Base-by-base conservation (phyloP, 495 filamentous ascomycete species). In the Podospora fimiseda region DNA sequence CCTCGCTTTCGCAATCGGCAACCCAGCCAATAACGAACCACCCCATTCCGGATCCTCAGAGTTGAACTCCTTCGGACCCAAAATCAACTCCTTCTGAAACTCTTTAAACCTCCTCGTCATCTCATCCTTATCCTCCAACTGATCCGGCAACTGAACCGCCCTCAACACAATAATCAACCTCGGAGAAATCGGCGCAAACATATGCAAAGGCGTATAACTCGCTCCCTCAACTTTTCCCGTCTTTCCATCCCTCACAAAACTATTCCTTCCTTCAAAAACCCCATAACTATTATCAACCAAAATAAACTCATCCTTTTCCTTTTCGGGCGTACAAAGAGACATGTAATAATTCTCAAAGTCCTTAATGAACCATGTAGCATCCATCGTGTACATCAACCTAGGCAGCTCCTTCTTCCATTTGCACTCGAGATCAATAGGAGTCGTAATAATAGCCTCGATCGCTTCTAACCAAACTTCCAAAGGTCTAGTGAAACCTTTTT, bases 401-500 rank as follows among this genome's bases (percentile, higher is more conserved):
- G 13, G 9, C 1, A 81, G 41, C 9, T 62, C 50, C 13, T 43
- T 9, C 13, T 50, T 36, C 76, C 75, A 80, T 2, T 40, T 38
- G 4, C 63, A 58, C 0, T 58, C 60, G 0, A 76, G 47, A 0
- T 78, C 64, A n/a, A 81, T 50, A 20, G 80, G 74, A 11, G 60
- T 59, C 43, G 67, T 65, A n/a, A 81, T 50, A 20, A 80, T 74
- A 11, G 60, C 58, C 43, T 68, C 65, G n/a, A 82, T 56, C 20
- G 70, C 71, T 16, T 73, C 48, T n/a, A 76, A 70, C 78, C 78
- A 82, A 2, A 81, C 78, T 19, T 79, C 71, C 15, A 68, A 51
- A 0, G 79, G 78, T 16, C 53, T 63, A n/a, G 61, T 60, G 53
- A 74, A 73, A 0, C 65, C 67, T 22, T 70, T 73, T 38, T 70